Base-by-base conservation (phyloP, 2,329 filamentous ascomycete species). In the Colletotrichum zoysiae region DNA sequence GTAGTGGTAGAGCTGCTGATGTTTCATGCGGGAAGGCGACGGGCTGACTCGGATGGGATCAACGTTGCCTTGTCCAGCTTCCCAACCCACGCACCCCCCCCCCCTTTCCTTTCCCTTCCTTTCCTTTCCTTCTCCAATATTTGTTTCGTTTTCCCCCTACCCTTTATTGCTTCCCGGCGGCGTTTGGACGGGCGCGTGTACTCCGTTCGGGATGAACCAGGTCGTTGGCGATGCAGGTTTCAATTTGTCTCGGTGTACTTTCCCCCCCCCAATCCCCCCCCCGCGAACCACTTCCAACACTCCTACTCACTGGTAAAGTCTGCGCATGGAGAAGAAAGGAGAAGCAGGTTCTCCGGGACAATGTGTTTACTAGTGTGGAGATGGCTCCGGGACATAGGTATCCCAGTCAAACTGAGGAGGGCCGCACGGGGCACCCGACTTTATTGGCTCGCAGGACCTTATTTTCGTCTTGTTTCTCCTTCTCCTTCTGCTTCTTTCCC, bases 61-160 rank as follows among this genome's bases (percentile, higher is more conserved):
- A 9, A 16, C 14, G 55, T 55, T 63, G 50, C 51, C 20, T 46
- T 35, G 46, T 58, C 56, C 42, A 46, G 30, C 30, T 35, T 20
- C 35, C 7, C 18, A 11, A 9, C 35, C 35, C 35, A 30, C 35
- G 35, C 9, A 8, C 33, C 9, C 9, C 35, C 9, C 40, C 42
- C 16, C 42, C 16, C 23, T n/a, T n/a, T n/a, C n/a, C n/a, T n/a
- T 35, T 20, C 51, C 12, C 7, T 7, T 9, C 9, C 44, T 18
- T 20, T 20, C 18, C 18, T 46, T 3, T 2, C 26, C 5, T 62
- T 23, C 33, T 51, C 46, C 58, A 35, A 55, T 26, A 56, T 53
- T 40, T 62, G 58, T 50, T 44, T 51, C 40, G 46, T 14, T 62
- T 61, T 65, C 58, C 56, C 60, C 33, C 12, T 23, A 20, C 26